Base-by-base conservation (phyloP, 768 basidiomycete species). In the Ramaria sp. region DNA sequence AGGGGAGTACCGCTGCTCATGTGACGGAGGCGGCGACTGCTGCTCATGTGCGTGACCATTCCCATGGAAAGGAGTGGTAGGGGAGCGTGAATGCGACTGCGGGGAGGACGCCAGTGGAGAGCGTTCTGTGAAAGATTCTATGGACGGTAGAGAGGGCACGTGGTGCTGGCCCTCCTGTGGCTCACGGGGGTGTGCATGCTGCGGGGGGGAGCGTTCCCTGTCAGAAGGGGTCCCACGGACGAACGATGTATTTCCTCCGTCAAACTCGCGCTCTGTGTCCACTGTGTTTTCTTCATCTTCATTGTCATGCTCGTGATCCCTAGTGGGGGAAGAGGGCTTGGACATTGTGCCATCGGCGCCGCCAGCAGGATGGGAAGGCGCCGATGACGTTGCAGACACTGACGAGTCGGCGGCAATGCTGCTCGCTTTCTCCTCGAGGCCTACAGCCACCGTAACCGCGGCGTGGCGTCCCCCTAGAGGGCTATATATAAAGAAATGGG, bases 401-500 rank as follows among this genome's bases (percentile, higher is more conserved):
- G 48, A 18, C 56, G 16, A 27, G 45, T 25, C 45, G 48, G 32
- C 53, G 27, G 57, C 68, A 28, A 77, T 74, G 25, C 75, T 67
- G 5, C 74, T 73, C 38, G 55, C 12, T 24, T 25, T 51, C 3
- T 86, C 85, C 62, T 88, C 87, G 7, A 85, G 84, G 5, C 28
- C 47, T 18, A 88, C 71, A 0, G 86, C 86, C 44, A 86, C 86
- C 49, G 84, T 83, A 52, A 89, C 87, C 57, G 85, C 81, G 36
- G 87, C 88, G 60, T 89, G 88, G 37, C 88, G 74, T 61, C 88
- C 87, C 53, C 88, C 87, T 54, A 88, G 74, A 43, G 79, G 83
- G 60, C 85, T 88, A 64, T n/a, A 16, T 73, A 82, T 18, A 78
- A 90, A 9, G 10, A 42, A 37, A 16, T 73, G 82, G n/a, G 78